Conservation (phyloP, 345 rosid species). For the Boechera stricta region DNA sequence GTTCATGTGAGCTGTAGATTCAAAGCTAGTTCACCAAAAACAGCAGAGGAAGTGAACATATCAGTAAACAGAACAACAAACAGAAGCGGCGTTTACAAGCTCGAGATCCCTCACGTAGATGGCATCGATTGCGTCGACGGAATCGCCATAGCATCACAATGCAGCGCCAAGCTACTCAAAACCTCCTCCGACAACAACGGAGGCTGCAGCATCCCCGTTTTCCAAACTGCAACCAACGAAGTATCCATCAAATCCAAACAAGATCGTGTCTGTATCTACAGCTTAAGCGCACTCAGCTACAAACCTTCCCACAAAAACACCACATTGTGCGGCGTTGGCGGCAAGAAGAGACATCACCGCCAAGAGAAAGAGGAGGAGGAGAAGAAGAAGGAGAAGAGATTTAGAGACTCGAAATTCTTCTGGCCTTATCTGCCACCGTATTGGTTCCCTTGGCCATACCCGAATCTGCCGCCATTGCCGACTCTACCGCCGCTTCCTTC, state of each 20-base stretch:
- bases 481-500: slow-evolving; percentile 50
- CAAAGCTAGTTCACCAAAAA: slow-evolving; percentile 67
- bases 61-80: slow-evolving; percentile 81
- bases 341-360: slow-evolving; percentile 32
- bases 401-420: slow-evolving; percentile 63
- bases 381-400: slow-evolving; percentile 22
- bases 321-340: slow-evolving; percentile 50
- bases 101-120: slow-evolving; percentile 76
- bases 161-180: slow-evolving; percentile 68
- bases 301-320: slow-evolving; percentile 62
- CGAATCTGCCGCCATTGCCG: slow-evolving; percentile 45
- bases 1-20: slow-evolving; percentile 76
- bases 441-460: slow-evolving; percentile 61
- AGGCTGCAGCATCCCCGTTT: slow-evolving; percentile 61
- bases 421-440: slow-evolving; percentile 64
- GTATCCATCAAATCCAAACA: slow-evolving; percentile 76
- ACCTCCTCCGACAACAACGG: slow-evolving; percentile 48
- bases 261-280: slow-evolving; percentile 79
- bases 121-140: slow-evolving; percentile 85
- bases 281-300: slow-evolving; percentile 74
- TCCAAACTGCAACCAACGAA: slow-evolving; percentile 61
- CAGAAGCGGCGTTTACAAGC: slow-evolving; percentile 66
- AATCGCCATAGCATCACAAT: slow-evolving; percentile 56
- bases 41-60: slow-evolving; percentile 67
- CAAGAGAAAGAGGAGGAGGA: slow-evolving; percentile 36